Base-by-base conservation (phyloP, 2,329 filamentous ascomycete genomes). In the Trichothecium roseum region DNA sequence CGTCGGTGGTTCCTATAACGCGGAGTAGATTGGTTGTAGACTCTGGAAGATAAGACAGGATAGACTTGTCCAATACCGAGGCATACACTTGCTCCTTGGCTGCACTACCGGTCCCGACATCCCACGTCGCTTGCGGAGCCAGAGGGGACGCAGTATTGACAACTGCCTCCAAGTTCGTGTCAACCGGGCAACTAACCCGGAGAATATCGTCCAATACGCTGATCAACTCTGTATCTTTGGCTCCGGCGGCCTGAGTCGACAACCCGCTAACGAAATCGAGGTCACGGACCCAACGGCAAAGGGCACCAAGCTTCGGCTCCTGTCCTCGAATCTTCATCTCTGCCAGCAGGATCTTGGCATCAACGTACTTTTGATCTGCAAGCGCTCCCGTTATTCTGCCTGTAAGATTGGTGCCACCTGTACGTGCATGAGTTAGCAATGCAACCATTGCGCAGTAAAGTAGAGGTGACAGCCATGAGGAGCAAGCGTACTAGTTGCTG, bases 241-340 rank as follows among this genome's bases (percentile, higher is more conserved):
- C 54, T 3, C 64, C 63, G 2, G 62, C 62, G 1, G 71, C 59
- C 36, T 70, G 62, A 16, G 74, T 73, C 4, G 74, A 74, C 7
- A 82, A 56, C 2, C 78, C 78, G 43, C 74, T 80, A 34, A 82
- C 72, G 17, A 82, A 72, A 46, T 84, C 79, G 18, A 84, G 59
- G 48, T 82, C 78, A 38, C 80, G 69, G 4, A 84, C 79, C 80
- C 80, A 84, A 38, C 80, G 72, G 52, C 78, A 83, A 7, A 84
- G 55, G 2, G 79, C 77, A 15, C 80, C 80, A 1, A 84, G 57
- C 44, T 81, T 81, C 0, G 79, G 79, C 14, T 72, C 67, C 41
- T 83, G 68, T 3, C 64, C 60, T n/a, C 78, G 63, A 14, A 84
- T 74, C 20, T 70, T 66, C 79, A 84, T 84, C 57, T 84, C 79